Conservation (phyloP, 192 early-diverging fungal genomes). For the Gonapodya sp. region DNA sequence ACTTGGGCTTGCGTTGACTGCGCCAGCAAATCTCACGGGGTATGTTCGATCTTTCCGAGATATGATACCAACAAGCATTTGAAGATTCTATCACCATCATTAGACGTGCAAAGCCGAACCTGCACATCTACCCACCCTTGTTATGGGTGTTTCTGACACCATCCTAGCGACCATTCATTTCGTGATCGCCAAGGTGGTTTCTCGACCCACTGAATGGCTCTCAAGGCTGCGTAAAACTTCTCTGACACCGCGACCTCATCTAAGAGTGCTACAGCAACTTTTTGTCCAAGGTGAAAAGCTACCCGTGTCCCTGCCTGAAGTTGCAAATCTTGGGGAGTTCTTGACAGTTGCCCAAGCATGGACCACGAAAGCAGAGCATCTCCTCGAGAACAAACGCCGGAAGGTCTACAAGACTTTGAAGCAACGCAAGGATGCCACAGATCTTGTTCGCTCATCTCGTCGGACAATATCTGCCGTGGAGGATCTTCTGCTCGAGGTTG, state of each 20-base stretch:
- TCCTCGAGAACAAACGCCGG: neutral
- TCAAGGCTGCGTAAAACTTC: neutral
- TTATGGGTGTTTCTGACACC: neutral
- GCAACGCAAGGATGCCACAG: neutral
- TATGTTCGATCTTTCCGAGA: neutral
- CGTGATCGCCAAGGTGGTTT: neutral
- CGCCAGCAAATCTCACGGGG: neutral
- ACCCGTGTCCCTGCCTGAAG: neutral
- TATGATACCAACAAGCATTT: neutral
- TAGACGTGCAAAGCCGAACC: neutral
- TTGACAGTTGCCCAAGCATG: neutral
- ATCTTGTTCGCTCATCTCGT: neutral
- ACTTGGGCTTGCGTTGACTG: neutral
- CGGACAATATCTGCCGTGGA: neutral
- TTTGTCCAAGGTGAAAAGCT: neutral
- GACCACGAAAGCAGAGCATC: neutral
- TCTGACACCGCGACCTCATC: neutral
- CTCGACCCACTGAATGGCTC: constrained; percentile 2
- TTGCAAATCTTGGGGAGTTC: neutral
- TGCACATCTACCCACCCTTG: neutral
- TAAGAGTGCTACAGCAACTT: neutral
- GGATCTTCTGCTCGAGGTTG: neutral
- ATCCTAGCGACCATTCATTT: neutral
- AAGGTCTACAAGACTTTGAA: neutral
- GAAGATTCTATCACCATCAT: neutral